phyloP scores from a whole-genome alignment of 2,329 filamentous ascomycete genomes.

The Colletotrichum orbiculare region DNA sequence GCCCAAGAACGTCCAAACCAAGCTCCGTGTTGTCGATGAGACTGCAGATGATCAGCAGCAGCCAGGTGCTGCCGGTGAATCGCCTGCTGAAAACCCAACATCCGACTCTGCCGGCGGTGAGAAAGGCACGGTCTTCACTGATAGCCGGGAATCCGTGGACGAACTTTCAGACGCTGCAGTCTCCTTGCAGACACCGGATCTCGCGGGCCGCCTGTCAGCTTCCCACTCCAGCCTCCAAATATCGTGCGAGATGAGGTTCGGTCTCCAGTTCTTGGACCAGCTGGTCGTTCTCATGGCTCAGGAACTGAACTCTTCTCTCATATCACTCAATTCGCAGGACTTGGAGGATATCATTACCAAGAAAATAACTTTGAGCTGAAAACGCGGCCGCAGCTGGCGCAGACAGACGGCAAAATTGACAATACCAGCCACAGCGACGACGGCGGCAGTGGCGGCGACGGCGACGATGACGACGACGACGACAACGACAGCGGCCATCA shows the following conservation, averaged over 20 bases:
- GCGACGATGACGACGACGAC: background rate
- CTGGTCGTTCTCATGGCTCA: constrained; percentile 1
- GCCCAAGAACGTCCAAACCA: constrained; percentile 4
- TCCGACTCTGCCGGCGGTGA: background rate
- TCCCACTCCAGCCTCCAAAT: constrained; percentile 2
- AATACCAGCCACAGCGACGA: background rate
- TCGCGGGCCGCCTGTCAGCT: background rate
- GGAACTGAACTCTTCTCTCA: constrained; percentile 7
- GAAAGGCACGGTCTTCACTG: background rate
- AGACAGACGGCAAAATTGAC: background rate
- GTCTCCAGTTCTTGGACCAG: constrained; percentile 2
- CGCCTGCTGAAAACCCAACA: background rate
- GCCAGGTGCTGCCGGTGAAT: background rate
- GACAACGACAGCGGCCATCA: background rate
- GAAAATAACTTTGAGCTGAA: background rate
- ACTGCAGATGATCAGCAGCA: background rate
- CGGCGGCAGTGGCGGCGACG: background rate
- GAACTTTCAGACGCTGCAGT: constrained; percentile 1
- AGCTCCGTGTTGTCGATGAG: background rate
- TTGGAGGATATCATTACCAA: constrained; percentile 4
- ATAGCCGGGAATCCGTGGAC: background rate
- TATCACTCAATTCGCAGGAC: background rate
- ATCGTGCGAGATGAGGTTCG: constrained; percentile 7
- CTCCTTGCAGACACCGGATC: constrained; percentile 1
- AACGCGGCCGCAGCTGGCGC: background rate